phyloP scores from a whole-genome alignment of 2,329 filamentous ascomycete species.

The Gnomoniopsis smithogilvyi region DNA sequence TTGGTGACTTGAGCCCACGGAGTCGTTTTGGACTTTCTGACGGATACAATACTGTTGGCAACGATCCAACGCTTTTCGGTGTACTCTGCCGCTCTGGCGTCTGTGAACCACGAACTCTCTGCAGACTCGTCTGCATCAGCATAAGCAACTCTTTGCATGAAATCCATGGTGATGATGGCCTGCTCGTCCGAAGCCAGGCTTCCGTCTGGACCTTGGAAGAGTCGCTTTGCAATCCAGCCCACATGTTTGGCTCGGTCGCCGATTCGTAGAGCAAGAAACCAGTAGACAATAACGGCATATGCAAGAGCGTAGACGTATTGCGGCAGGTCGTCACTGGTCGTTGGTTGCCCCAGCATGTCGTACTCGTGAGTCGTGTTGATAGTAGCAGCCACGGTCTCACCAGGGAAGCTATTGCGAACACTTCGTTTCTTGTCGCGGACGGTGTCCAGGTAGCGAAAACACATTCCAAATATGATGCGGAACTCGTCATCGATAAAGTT shows the following conservation, averaged over 20 bases:
- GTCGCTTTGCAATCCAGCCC: conserved; percentile 82
- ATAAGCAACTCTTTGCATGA: conserved; percentile 86
- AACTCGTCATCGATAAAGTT: conserved; percentile 92
- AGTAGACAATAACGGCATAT: conserved; percentile 94
- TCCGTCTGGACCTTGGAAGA: conserved; percentile 76
- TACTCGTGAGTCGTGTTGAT: conserved; percentile 21
- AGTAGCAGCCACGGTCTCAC: conserved; percentile 37
- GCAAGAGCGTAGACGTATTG: conserved; percentile 93
- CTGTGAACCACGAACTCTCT: conserved; percentile 62
- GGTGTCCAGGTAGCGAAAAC: conserved; percentile 88
- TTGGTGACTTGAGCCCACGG: conserved; percentile 70
- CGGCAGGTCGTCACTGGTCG: conserved; percentile 68
- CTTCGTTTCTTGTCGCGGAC: conserved; percentile 65
- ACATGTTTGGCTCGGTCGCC: conserved; percentile 81
- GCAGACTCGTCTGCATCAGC: conserved; percentile 79
- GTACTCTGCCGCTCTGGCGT: conserved; percentile 63
- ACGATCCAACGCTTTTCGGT: conserved; percentile 68
- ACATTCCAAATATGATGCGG: conserved; percentile 91
- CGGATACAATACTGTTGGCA: conserved; percentile 70
- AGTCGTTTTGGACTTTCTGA: conserved; percentile 65
- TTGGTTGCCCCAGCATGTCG: conserved; percentile 29
- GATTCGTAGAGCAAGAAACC: conserved; percentile 89
- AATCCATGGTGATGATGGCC: conserved; percentile 88
- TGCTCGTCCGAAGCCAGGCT: conserved; percentile 82
- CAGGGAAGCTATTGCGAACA: conserved; percentile 41